Evolutionary conservation across 768 basidiomycete species (phyloP).

Genomic region (Trametes sanguinea): DNA sequence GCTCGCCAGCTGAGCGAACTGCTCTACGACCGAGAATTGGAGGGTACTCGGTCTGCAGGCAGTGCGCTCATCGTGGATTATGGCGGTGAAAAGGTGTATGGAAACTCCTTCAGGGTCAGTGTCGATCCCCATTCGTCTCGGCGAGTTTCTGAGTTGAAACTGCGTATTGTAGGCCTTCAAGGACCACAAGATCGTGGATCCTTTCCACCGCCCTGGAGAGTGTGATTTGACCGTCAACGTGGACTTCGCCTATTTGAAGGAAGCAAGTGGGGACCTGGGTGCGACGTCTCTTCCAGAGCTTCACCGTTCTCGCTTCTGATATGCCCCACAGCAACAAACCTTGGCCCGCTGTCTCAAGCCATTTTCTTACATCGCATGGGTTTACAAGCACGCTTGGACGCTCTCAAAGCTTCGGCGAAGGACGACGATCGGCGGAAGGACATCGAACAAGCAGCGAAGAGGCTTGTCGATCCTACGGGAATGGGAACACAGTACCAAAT

Average conservation of each 20-base stretch:
- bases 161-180: conserved; percentile 73
- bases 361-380: conserved; percentile 82
- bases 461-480: conserved; percentile 75
- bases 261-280: conserved; percentile 73
- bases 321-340: conserved; percentile 39
- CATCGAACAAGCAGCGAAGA: conserved; percentile 59
- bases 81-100: conserved; percentile 69
- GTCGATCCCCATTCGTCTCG: not conserved
- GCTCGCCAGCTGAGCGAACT: conserved; percentile 71
- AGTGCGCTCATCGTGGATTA: conserved; percentile 88
- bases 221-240: conserved; percentile 97
- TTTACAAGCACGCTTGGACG: conserved; percentile 62
- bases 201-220: conserved; percentile 82
- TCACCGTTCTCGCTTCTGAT: too few relatives aligned
- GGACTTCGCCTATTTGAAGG: conserved; percentile 86
- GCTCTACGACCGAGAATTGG: conserved; percentile 34
- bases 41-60: conserved; percentile 42
- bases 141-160: not conserved
- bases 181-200: conserved; percentile 79
- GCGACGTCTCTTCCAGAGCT: not conserved
- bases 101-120: conserved; percentile 79
- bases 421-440: conserved; percentile 50
- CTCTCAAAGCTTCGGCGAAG: conserved; percentile 53
- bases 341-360: conserved; percentile 76
- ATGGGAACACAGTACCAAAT: conserved; percentile 92